A percentile compares a stretch with the other conserved stretches of the same genome.
Evolutionary conservation across 371 early-diverging fungal species (phyloP).

Genomic region (Choanephora cucurbitarum): DNA sequence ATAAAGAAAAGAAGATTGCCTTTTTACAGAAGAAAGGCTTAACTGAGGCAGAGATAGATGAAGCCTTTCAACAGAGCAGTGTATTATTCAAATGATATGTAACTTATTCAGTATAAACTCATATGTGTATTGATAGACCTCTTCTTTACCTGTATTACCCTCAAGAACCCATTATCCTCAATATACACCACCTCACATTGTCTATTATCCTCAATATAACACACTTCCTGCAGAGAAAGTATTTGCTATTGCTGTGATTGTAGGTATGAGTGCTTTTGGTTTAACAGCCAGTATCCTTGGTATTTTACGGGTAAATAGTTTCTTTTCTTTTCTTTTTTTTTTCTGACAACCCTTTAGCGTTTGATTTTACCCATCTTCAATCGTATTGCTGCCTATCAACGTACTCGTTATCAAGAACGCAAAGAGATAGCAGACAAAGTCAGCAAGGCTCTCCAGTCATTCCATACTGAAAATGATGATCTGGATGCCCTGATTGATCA

Average conservation of each 20-base stretch:
- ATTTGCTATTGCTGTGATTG: slow-evolving; percentile 37
- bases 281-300: slow-evolving; percentile 42
- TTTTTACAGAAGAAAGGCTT: slow-evolving; percentile 66
- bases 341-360: slow-evolving; percentile 10
- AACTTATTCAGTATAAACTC: too few relatives aligned
- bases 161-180: slow-evolving; percentile 1
- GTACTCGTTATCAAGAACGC: slow-evolving; percentile 24
- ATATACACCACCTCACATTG: slow-evolving; percentile 28
- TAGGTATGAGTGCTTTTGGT: slow-evolving; percentile 44
- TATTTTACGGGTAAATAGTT: slow-evolving; percentile 45
- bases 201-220: slow-evolving; percentile 36
- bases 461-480: slow-evolving; percentile 23
- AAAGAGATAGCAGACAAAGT: slow-evolving; percentile 21
- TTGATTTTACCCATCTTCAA: slow-evolving; percentile 31
- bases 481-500: slow-evolving; percentile 32
- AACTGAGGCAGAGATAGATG: slow-evolving; percentile 58
- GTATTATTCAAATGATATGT: too few relatives aligned
- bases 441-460: slow-evolving; percentile 8
- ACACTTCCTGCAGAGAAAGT: slow-evolving; percentile 39
- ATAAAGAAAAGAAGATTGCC: slow-evolving; percentile 59
- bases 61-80: slow-evolving; percentile 48
- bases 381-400: slow-evolving; percentile 27
- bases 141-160: not conserved
- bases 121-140: too few relatives aligned
- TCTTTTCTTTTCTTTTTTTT: too few relatives aligned